Evolutionary conservation across 2,329 filamentous ascomycete genomes (phyloP).

Genomic region (Leptodontidium sp.): DNA sequence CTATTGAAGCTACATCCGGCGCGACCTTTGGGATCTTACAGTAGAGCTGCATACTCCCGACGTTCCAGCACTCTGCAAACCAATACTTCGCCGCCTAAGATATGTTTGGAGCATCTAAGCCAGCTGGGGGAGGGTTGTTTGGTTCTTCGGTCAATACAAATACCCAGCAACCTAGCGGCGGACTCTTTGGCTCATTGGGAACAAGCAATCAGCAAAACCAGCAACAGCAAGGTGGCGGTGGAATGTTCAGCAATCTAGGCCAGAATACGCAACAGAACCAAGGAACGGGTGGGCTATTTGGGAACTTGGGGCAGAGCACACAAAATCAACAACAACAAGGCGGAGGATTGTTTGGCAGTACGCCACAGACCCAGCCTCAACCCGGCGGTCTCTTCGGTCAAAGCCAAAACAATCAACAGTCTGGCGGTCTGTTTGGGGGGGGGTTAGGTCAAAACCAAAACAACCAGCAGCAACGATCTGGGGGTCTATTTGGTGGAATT

Average conservation of each 20-base stretch:
- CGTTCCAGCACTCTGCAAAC: not conserved
- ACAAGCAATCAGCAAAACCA: slow-evolving; percentile 41
- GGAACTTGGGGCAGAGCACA: slow-evolving; percentile 20
- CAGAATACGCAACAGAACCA: slow-evolving; percentile 28
- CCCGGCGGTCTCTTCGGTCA: slow-evolving; percentile 10
- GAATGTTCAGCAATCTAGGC: slow-evolving; percentile 27
- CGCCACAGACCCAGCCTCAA: slow-evolving; percentile 7
- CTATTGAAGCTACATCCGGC: slow-evolving; percentile 2
- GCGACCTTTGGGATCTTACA: not conserved
- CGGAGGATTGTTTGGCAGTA: slow-evolving; percentile 13
- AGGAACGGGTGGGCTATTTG: slow-evolving; percentile 27
- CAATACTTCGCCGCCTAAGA: not conserved
- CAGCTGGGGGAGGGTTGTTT: slow-evolving; percentile 39
- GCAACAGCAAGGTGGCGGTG: slow-evolving; percentile 33
- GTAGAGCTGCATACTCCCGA: not conserved
- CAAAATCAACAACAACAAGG: slow-evolving; percentile 18
- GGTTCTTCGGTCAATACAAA: slow-evolving; percentile 32
- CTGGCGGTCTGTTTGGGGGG: slow-evolving; percentile 25
- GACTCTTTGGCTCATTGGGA: slow-evolving; percentile 34
- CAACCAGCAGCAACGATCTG: slow-evolving; percentile 21
- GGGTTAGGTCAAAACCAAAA: slow-evolving; percentile 10
- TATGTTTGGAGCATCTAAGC: slow-evolving; percentile 41
- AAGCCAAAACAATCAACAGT: slow-evolving; percentile 4
- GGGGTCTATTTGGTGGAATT: slow-evolving; percentile 26
- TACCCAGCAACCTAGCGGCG: slow-evolving; percentile 33